Conservation (phyloP, 257 asterid species). For the Solanum dulcamara region DNA sequence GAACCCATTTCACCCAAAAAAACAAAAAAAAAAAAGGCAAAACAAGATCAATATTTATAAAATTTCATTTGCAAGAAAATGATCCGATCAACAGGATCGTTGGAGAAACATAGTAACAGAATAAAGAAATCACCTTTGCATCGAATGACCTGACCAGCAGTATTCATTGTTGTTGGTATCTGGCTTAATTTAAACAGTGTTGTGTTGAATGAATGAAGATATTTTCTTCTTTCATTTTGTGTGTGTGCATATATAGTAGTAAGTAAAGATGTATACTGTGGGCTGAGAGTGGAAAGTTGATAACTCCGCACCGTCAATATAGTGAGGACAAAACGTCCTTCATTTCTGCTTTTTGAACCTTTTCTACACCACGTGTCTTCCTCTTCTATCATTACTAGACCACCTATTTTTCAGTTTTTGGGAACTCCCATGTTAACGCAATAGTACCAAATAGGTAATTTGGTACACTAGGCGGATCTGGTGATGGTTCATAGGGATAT, state of each 20-base stretch:
- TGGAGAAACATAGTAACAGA: neutral
- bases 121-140: conserved; percentile 22
- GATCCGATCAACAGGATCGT: neutral
- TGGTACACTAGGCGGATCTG: no score
- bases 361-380: neutral
- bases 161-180: conserved; percentile 6
- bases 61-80: no score
- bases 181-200: neutral
- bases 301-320: neutral
- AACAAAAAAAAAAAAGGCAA: neutral
- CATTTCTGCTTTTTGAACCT: neutral
- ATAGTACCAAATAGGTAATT: no score
- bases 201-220: neutral
- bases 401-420: neutral
- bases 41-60: neutral
- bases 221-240: neutral
- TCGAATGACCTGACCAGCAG: conserved; percentile 30
- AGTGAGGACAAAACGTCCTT: neutral
- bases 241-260: neutral
- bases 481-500: no score
- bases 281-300: neutral
- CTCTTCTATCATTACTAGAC: neutral
- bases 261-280: neutral
- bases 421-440: no score
- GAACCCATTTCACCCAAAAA: neutral